phyloP scores from a whole-genome alignment of 305 asterid species.

The Solanum aculeatissimum region DNA sequence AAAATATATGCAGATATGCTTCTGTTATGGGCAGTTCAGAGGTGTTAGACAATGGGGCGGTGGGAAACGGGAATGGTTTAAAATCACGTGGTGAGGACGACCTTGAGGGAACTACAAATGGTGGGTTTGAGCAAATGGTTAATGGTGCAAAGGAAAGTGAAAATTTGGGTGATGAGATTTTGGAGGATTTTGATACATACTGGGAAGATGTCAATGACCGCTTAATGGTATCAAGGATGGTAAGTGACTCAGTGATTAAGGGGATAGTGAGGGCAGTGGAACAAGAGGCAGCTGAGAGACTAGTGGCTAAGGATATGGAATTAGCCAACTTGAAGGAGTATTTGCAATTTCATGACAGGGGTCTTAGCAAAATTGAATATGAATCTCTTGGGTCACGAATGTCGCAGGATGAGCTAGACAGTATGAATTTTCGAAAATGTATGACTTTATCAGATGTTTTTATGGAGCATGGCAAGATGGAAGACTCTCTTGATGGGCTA shows the following conservation, averaged over 20 bases:
- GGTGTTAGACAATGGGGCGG: slow-evolving; percentile 15
- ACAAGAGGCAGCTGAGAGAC: slow-evolving; percentile 60
- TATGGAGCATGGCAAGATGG: slow-evolving; percentile 26
- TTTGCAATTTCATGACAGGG: slow-evolving; percentile 13
- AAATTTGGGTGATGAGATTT: slow-evolving; percentile 55
- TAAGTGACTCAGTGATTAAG: slow-evolving; percentile 73
- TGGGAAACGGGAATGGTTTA: not conserved
- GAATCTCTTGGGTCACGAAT: slow-evolving; percentile 6
- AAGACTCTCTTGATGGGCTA: slow-evolving; percentile 28
- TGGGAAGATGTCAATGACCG: slow-evolving; percentile 65
- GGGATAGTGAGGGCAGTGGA: slow-evolving; percentile 92
- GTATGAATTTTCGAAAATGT: not conserved
- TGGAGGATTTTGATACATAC: slow-evolving; percentile 66
- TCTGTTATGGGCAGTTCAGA: slow-evolving; percentile 42
- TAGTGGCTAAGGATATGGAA: slow-evolving; percentile 56
- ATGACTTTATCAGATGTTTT: slow-evolving; percentile 10
- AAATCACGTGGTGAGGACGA: not conserved
- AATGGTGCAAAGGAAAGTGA: slow-evolving; percentile 22
- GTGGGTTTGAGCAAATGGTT: slow-evolving; percentile 1
- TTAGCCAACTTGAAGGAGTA: slow-evolving; percentile 31
- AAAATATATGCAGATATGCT: not conserved
- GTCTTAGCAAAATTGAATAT: slow-evolving; percentile 6
- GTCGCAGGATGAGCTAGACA: not conserved
- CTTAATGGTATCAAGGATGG: slow-evolving; percentile 72
- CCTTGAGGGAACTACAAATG: not conserved